phyloP scores from a whole-genome alignment of 2,329 filamentous ascomycete genomes.

The Diaporthe sp. region DNA sequence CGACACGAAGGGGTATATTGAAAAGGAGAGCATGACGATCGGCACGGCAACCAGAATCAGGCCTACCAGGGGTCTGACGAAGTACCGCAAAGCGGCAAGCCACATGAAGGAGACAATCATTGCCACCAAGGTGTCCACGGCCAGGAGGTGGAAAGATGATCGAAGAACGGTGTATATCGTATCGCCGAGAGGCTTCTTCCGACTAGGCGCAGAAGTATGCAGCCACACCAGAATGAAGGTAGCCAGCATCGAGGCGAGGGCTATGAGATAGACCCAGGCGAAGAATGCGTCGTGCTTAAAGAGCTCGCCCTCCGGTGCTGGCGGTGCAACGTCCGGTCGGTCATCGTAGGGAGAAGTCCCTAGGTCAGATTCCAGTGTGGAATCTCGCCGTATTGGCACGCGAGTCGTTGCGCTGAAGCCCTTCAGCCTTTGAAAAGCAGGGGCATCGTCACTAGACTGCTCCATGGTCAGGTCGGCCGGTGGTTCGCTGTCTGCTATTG shows the following conservation, averaged over 20 bases:
- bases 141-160: slow-evolving; percentile 88
- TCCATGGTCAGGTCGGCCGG: slow-evolving; percentile 70
- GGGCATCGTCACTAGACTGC: slow-evolving; percentile 62
- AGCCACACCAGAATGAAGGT: slow-evolving; percentile 91
- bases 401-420: slow-evolving; percentile 49
- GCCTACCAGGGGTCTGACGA: slow-evolving; percentile 85
- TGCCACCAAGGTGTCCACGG: slow-evolving; percentile 91
- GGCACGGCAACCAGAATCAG: slow-evolving; percentile 87
- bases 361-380: slow-evolving; percentile 58
- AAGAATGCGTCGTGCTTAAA: slow-evolving; percentile 92
- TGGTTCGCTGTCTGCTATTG: slow-evolving; percentile 67
- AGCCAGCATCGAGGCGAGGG: slow-evolving; percentile 83
- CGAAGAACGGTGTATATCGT: slow-evolving; percentile 93
- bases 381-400: slow-evolving; percentile 53
- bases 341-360: slow-evolving; percentile 45
- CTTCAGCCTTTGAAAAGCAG: slow-evolving; percentile 71
- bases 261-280: slow-evolving; percentile 89
- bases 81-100: slow-evolving; percentile 88
- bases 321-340: slow-evolving; percentile 52
- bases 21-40: slow-evolving; percentile 87
- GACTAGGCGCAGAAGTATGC: slow-evolving; percentile 79
- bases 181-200: slow-evolving; percentile 82
- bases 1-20: slow-evolving; percentile 88
- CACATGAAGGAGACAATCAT: slow-evolving; percentile 89
- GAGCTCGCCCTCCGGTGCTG: slow-evolving; percentile 68